Percentiles rank a stretch among this genome's conserved stretches.
Evolutionary conservation across 768 basidiomycete species (phyloP).

Genomic region (Cytidiella melzeri): DNA sequence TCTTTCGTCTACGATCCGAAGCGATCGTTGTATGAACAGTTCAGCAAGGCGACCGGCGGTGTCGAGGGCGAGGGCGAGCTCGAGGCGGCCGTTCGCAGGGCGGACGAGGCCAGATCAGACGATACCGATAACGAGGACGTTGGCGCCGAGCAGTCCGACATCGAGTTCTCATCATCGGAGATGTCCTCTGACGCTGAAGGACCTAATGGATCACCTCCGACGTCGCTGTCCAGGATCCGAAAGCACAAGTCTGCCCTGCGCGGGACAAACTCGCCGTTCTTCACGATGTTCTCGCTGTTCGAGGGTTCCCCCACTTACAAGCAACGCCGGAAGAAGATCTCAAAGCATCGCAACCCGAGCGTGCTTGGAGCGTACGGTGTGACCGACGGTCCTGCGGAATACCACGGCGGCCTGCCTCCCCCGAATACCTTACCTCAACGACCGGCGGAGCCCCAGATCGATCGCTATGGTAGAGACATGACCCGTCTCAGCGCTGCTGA

Average conservation of each 20-base stretch:
- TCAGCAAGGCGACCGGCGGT: slow-evolving; percentile 41
- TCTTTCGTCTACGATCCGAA: slow-evolving; percentile 88
- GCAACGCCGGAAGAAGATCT: slow-evolving; percentile 73
- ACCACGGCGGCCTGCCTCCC: neutral
- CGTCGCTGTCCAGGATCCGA: neutral
- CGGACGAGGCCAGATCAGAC: slow-evolving; percentile 23
- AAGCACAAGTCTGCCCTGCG: slow-evolving; percentile 19
- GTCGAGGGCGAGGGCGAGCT: slow-evolving; percentile 31
- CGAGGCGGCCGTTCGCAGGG: slow-evolving; percentile 25
- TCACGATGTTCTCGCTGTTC: slow-evolving; percentile 67
- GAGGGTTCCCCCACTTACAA: slow-evolving; percentile 88
- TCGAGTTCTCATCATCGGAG: slow-evolving; percentile 18
- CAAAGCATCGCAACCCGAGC: slow-evolving; percentile 30
- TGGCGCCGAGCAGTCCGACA: slow-evolving; percentile 16
- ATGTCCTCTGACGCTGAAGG: slow-evolving; percentile 10
- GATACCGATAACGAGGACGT: slow-evolving; percentile 15
- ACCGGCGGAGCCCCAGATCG: slow-evolving; percentile 23
- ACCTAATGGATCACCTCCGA: slow-evolving; percentile 11
- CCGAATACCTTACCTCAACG: slow-evolving; percentile 2
- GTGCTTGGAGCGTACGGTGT: slow-evolving; percentile 11
- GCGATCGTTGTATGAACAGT: slow-evolving; percentile 84
- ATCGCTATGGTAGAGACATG: slow-evolving; percentile 27
- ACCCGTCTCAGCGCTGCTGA: slow-evolving; percentile 50
- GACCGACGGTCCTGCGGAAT: slow-evolving; percentile 3
- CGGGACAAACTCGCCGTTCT: slow-evolving; percentile 38